phyloP scores from a whole-genome alignment of 495 filamentous ascomycete species.

The Pyrenula massariospora region DNA sequence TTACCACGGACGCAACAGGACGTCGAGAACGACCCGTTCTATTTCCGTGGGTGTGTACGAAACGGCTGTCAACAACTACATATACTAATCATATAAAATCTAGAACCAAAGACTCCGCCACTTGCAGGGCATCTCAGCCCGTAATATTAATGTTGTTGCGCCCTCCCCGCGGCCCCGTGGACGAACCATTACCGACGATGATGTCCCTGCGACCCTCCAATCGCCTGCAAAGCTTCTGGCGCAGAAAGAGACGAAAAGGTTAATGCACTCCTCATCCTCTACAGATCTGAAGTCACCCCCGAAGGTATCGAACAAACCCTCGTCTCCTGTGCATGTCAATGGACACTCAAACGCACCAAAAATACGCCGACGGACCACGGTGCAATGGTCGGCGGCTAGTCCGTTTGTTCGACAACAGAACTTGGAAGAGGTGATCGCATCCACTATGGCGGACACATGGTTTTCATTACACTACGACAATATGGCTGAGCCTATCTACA shows the following conservation, averaged over 20 bases:
- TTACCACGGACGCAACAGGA: conserved; percentile 9
- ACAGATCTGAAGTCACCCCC: conserved; percentile 43
- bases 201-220: conserved; percentile 54
- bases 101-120: conserved; percentile 85
- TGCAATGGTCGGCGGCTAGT: conserved; percentile 55
- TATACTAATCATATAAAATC: not conserved
- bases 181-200: conserved; percentile 77
- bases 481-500: conserved; percentile 65
- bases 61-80: too few relatives aligned
- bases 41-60: conserved; percentile 31
- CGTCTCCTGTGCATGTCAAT: conserved; percentile 5
- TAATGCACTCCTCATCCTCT: conserved; percentile 67
- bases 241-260: conserved; percentile 36
- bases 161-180: conserved; percentile 40
- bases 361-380: conserved; percentile 52
- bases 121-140: conserved; percentile 73
- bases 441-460: conserved; percentile 75
- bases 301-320: conserved; percentile 11
- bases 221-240: conserved; percentile 58
- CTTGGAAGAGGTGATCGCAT: conserved; percentile 59
- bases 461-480: conserved; percentile 69
- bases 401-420: conserved; percentile 61
- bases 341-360: conserved; percentile 15
- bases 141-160: conserved; percentile 61
- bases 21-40: conserved; percentile 36